A percentile compares a stretch with the other conserved stretches of the same genome.
phyloP scores from a whole-genome alignment of 176 grass and related monocot genomes.

The Carex myosuroides region DNA sequence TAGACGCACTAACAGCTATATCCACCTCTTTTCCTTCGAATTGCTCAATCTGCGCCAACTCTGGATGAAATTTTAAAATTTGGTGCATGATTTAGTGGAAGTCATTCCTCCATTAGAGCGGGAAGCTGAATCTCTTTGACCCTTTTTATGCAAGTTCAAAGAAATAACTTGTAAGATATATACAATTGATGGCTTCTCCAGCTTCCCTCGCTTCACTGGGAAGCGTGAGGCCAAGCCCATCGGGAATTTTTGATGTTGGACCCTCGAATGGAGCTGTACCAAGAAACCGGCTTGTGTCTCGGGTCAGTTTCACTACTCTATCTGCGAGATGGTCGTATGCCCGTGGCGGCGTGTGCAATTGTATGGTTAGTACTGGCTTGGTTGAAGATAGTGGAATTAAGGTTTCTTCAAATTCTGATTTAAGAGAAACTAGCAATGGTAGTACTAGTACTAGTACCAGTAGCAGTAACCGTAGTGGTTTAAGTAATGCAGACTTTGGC shows the following conservation, averaged over 20 bases:
- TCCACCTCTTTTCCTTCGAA: not conserved
- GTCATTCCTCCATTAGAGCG: not conserved
- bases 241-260: conserved; percentile 22
- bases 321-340: conserved; percentile 35
- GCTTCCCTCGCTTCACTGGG: conserved; percentile 72
- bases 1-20: not conserved
- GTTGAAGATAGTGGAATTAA: conserved; percentile 70
- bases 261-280: conserved; percentile 12
- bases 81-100: conserved; percentile 19
- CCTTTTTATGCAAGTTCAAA: conserved; percentile 31
- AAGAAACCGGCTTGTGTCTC: conserved; percentile 45
- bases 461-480: conserved; percentile 16
- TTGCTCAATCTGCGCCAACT: conserved; percentile 3
- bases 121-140: not conserved
- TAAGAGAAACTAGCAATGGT: conserved; percentile 42
- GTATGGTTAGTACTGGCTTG: conserved; percentile 75
- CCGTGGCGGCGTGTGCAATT: conserved; percentile 54
- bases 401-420: conserved; percentile 42
- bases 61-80: conserved; percentile 12
- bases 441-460: conserved; percentile 36
- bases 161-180: conserved; percentile 25
- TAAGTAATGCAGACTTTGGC: conserved; percentile 38
- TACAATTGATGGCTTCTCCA: conserved; percentile 61
- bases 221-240: conserved; percentile 46
- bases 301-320: conserved; percentile 43